Conservation (phyloP, 2,329 filamentous ascomycete species). For the Fusarium compactum region DNA sequence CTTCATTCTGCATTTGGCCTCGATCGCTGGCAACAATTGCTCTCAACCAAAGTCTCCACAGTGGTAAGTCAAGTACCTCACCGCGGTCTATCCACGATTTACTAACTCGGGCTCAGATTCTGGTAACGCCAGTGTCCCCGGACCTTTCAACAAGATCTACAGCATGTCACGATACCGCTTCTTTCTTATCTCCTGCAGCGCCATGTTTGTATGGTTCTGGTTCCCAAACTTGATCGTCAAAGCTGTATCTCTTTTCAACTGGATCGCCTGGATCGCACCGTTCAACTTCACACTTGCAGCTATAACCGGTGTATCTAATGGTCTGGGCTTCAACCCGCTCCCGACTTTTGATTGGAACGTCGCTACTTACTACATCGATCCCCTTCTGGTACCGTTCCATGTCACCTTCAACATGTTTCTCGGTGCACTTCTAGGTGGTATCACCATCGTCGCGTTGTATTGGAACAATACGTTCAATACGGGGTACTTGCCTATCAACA, state of each 20-base stretch:
- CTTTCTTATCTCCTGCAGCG: conserved; percentile 32
- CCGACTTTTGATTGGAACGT: conserved; percentile 65
- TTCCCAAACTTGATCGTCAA: conserved; percentile 39
- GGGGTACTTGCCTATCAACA: conserved; percentile 63
- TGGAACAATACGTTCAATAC: conserved; percentile 59
- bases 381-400: conserved; percentile 55
- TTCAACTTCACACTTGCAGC: conserved; percentile 56
- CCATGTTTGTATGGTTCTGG: conserved; percentile 45
- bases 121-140: conserved; percentile 21
- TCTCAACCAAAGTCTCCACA: conserved; percentile 40
- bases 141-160: conserved; percentile 37
- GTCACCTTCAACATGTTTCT: conserved; percentile 53
- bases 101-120: neutral
- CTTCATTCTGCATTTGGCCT: conserved; percentile 48
- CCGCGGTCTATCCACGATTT: fast-evolving
- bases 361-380: conserved; percentile 37
- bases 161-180: conserved; percentile 40
- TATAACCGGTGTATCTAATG: conserved; percentile 57
- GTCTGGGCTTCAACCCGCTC: conserved; percentile 62
- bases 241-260: conserved; percentile 58
- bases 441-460: conserved; percentile 58
- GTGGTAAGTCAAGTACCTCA: neutral
- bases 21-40: conserved; percentile 51
- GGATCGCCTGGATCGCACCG: conserved; percentile 68
- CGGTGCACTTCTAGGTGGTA: conserved; percentile 51